A percentile compares a stretch with the other conserved stretches of the same genome.
Evolutionary conservation across 1,284 basidiomycete genomes (phyloP).

Genomic region (Ustilago shanxiensis): DNA sequence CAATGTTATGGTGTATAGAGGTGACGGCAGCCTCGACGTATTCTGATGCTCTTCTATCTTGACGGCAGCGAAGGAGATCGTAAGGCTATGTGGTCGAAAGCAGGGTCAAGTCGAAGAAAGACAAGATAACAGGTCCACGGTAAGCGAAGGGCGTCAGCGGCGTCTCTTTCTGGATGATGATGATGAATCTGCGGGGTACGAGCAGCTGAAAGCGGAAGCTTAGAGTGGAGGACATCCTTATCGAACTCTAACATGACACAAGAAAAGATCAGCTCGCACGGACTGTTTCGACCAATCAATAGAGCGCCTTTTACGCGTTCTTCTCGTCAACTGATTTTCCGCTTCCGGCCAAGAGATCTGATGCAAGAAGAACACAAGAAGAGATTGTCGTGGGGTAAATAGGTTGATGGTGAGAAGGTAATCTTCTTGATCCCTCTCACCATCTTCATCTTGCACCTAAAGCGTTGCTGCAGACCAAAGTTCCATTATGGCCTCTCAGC

Average conservation of each 20-base stretch:
- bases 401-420: background rate
- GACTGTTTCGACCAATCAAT: constrained; percentile 8
- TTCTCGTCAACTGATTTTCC: constrained; percentile 10
- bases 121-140: background rate
- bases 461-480: background rate
- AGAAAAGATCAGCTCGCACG: constrained; percentile 11
- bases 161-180: constrained; percentile 1
- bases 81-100: too few species aligned
- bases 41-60: background rate
- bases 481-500: constrained; percentile 19
- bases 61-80: too few species aligned
- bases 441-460: background rate
- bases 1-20: background rate
- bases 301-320: constrained; percentile 18
- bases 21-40: background rate
- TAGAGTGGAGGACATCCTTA: background rate
- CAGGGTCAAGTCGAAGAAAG: background rate
- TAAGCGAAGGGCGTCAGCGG: constrained; percentile 18
- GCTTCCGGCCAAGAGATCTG: constrained; percentile 23
- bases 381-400: background rate
- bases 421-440: background rate
- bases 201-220: constrained; percentile 17
- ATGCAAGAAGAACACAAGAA: background rate
- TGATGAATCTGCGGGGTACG: constrained; percentile 9
- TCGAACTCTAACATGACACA: constrained; percentile 1